Conservation (phyloP, 495 filamentous ascomycete species). For the Astrothelium subdiscretum region DNA sequence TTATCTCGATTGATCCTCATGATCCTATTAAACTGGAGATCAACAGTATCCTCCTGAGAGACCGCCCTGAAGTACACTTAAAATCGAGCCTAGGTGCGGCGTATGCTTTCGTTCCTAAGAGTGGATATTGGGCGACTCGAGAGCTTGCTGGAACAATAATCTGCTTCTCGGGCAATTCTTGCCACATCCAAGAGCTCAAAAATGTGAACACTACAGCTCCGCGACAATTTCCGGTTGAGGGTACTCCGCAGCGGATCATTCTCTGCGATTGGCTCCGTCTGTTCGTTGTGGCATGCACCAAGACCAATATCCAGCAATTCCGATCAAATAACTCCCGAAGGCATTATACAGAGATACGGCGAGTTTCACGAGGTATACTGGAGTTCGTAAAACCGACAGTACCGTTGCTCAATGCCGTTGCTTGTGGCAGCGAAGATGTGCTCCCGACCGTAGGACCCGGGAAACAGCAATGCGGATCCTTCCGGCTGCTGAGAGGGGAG, state of each 20-base stretch:
- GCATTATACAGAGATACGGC: slow-evolving; percentile 4
- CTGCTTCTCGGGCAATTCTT: slow-evolving; percentile 27
- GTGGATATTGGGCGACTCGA: slow-evolving; percentile 15
- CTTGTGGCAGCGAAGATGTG: not conserved
- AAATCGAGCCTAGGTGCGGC: slow-evolving; percentile 16
- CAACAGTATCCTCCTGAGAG: slow-evolving; percentile 22
- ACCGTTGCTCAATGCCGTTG: no score
- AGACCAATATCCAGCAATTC: slow-evolving; percentile 16
- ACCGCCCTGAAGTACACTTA: slow-evolving; percentile 12
- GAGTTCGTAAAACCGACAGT: not conserved
- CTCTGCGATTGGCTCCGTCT: slow-evolving; percentile 40
- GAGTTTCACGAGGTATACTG: slow-evolving; percentile 11
- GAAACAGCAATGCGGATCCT: not conserved
- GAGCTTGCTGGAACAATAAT: slow-evolving; percentile 20
- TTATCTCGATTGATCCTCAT: not conserved
- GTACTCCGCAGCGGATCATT: slow-evolving; percentile 41
- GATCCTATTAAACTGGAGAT: slow-evolving; percentile 10
- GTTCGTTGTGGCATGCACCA: slow-evolving; percentile 40
- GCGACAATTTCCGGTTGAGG: slow-evolving; percentile 35
- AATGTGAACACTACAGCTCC: slow-evolving; percentile 37
- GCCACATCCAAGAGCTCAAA: slow-evolving; percentile 41
- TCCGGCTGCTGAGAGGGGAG: slow-evolving; percentile 10
- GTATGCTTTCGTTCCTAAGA: slow-evolving; percentile 10
- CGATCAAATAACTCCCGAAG: not conserved
- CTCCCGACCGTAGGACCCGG: not conserved